phyloP scores from a whole-genome alignment of 441 rosid genomes.

The Populus hybrid region DNA sequence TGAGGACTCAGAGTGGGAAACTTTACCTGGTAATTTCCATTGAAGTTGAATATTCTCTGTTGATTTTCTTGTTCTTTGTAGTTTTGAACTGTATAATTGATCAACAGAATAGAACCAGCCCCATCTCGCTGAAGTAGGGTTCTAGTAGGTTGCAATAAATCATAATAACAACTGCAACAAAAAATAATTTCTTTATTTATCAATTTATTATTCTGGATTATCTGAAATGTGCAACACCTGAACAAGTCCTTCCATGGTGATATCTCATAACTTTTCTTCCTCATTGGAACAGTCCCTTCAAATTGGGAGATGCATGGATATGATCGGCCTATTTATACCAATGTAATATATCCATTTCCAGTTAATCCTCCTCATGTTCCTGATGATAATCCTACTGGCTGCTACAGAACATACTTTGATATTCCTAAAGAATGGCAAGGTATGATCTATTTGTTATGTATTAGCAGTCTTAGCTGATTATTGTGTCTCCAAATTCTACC shows the following conservation, averaged over 20 bases:
- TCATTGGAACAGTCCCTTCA: conserved; percentile 83
- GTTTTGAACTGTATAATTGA: neutral
- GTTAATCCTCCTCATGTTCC: conserved; percentile 86
- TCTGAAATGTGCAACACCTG: neutral
- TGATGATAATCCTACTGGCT: conserved; percentile 88
- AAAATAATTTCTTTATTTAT: neutral
- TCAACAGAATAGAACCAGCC: no score
- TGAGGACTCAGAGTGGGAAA: conserved; percentile 73
- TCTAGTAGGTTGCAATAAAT: neutral
- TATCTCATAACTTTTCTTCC: conserved; percentile 10
- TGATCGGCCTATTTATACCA: conserved; percentile 91
- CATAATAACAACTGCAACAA: neutral
- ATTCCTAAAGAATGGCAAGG: conserved; percentile 90
- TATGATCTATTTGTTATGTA: conserved; percentile 28
- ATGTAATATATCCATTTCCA: conserved; percentile 71
- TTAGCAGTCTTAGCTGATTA: conserved; percentile 7
- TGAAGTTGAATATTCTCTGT: neutral
- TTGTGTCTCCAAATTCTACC: conserved; percentile 4
- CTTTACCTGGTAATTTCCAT: conserved; percentile 61
- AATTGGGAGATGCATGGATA: conserved; percentile 98
- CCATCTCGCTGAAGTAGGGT: neutral
- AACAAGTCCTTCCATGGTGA: neutral
- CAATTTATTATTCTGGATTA: neutral
- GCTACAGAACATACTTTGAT: conserved; percentile 84
- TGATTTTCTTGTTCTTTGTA: neutral